Conservation (phyloP, 495 filamentous ascomycete genomes). For the Podospora anserina region DNA sequence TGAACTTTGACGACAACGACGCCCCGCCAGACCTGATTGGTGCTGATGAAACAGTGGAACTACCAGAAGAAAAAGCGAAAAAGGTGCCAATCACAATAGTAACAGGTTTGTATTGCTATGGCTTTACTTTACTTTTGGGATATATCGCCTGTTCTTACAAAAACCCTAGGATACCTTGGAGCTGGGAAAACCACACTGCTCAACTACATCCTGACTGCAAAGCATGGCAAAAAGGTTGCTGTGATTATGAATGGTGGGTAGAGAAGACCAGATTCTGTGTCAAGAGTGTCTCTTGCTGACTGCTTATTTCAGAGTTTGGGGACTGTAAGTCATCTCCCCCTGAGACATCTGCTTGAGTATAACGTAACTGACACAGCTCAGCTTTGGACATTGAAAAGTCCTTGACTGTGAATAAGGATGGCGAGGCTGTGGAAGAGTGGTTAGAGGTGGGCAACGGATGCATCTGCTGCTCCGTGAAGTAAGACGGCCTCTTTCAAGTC, state of each 20-base stretch:
- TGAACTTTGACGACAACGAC: conserved; percentile 66
- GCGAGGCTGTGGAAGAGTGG: conserved; percentile 88
- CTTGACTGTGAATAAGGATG: conserved; percentile 80
- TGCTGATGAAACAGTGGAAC: conserved; percentile 35
- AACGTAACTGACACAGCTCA: conserved; percentile 38
- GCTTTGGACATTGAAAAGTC: conserved; percentile 93
- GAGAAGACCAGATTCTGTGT: neutral
- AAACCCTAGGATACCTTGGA: conserved; percentile 66
- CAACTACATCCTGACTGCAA: conserved; percentile 90
- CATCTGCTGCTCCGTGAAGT: conserved; percentile 98
- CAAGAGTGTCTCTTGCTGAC: neutral
- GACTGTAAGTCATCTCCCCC: conserved; percentile 62
- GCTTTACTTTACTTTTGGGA: neutral
- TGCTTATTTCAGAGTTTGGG: conserved; percentile 70
- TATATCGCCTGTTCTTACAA: neutral
- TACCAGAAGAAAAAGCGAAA: conserved; percentile 47
- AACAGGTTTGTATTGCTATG: conserved; percentile 57
- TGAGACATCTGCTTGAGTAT: neutral
- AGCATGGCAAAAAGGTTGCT: conserved; percentile 95
- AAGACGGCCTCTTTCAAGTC: conserved; percentile 20
- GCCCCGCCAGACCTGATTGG: conserved; percentile 70
- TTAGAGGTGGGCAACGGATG: conserved; percentile 94
- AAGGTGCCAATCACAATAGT: conserved; percentile 95
- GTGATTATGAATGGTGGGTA: conserved; percentile 86
- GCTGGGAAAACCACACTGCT: conserved; percentile 93